These are phyloP conservation scores for Zymoseptoria pseudotritici DNA, from an alignment of 2,329 filamentous ascomycete species.

Conservation along the genomic window DNA sequence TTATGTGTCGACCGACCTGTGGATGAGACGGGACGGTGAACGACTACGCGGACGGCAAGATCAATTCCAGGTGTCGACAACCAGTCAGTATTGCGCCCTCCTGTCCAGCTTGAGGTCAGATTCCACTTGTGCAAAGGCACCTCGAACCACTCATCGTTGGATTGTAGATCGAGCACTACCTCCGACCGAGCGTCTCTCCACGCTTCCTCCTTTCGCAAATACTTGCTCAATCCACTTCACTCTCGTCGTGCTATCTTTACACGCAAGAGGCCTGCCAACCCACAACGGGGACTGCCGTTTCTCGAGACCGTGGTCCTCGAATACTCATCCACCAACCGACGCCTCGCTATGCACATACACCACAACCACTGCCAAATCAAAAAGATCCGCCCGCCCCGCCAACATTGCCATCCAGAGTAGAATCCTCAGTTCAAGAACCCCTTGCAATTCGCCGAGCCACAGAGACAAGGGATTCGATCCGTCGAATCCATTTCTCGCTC, in stretches of 20 bases:
- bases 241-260: background rate
- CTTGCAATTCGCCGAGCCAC: conserved; percentile 92
- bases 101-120: background rate
- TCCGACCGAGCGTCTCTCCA: background rate
- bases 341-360: background rate
- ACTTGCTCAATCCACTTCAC: background rate
- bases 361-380: background rate
- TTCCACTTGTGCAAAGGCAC: background rate
- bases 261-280: background rate
- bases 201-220: background rate
- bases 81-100: too few relatives aligned
- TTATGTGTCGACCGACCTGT: background rate
- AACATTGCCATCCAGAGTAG: background rate
- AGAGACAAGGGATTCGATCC: conserved; percentile 94
- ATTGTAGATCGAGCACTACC: background rate
- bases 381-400: background rate
- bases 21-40: too few relatives aligned
- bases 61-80: too few relatives aligned
- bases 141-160: background rate
- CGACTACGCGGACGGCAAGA: too few relatives aligned
- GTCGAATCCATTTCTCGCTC: conserved; percentile 92
- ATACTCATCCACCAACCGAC: background rate
- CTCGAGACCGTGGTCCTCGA: background rate
- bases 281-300: background rate
- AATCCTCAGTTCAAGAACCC: conserved; percentile 87